Evolutionary conservation across 1,139 yeast species (phyloP), one percentile per base, ranked within the genome.

Genomic region (Pneumocystis sp.): DNA sequence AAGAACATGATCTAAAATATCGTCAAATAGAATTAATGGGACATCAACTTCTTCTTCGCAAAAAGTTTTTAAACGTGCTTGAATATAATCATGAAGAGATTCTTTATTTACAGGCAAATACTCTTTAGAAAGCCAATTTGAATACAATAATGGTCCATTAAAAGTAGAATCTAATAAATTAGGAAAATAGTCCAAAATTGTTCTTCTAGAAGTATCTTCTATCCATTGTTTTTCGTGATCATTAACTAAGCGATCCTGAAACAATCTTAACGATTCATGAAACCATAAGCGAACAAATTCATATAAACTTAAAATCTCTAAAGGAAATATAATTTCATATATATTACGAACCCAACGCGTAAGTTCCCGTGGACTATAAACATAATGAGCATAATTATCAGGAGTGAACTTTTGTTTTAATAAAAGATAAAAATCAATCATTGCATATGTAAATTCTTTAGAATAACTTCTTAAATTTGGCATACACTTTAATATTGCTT

Each of bases 271-370:
- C 0, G 86, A 95, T 73, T 90, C 97, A 73, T 90, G 89, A 15
- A 85, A 86, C 93, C 95, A 88, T 1, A 89, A 71, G 56, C 91
- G 76, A 0, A 87, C 74, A 34, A 89, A 74, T 0, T 79, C 79
- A 44, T 76, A 76, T 19, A 83, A 71, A 0, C 76, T 71, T 1
- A 78, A 68, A 42, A 76, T 73, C 3, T 77, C 78, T 1, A 76
- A 69, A 0, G 79, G 74, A 65, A 77, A 75, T 15, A 87, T 71
- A 0, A 86, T 86, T 63, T 82, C 83, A 64, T 83, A 79, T 1
- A 93, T 75, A n/a, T 96, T 96, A 67, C 87, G 80, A 1, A 84
- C 78, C 96, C 96, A 89, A 67, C 97, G 77, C 0, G 97, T 89
- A 35, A 93, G 79, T 72, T 93, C 98, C 73, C 97, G 83, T 0